Evolutionary conservation across 2,329 filamentous ascomycete genomes (phyloP).

Genomic region (Fusarium camptoceras): DNA sequence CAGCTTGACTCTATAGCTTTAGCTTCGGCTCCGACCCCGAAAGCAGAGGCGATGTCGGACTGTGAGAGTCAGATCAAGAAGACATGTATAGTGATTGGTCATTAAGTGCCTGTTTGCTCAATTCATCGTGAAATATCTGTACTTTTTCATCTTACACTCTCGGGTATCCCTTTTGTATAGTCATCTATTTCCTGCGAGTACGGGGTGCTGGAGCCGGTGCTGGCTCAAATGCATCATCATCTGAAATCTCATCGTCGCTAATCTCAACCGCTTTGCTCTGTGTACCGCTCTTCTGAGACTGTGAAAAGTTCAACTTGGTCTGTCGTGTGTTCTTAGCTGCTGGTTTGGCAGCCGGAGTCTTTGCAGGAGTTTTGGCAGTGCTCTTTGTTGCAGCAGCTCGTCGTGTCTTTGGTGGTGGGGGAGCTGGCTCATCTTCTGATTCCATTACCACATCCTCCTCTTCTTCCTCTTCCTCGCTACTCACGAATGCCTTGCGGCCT

Average conservation of each 20-base stretch:
- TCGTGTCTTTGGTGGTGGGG: conserved; percentile 51
- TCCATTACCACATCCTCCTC: conserved; percentile 65
- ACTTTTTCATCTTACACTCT: neutral
- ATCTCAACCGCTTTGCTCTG: conserved; percentile 66
- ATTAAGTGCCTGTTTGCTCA: neutral
- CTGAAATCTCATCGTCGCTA: conserved; percentile 74
- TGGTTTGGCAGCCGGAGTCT: conserved; percentile 29
- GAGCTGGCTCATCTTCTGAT: conserved; percentile 61
- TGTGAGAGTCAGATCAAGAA: neutral
- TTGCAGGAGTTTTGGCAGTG: conserved; percentile 19
- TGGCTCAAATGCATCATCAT: conserved; percentile 71
- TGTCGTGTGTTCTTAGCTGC: conserved; percentile 47
- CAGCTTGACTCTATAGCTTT: neutral
- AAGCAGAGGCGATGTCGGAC: conserved; percentile 8
- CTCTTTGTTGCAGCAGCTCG: conserved; percentile 40
- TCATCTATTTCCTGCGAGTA: conserved; percentile 47
- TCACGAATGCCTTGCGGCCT: conserved; percentile 51
- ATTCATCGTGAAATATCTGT: conserved; percentile 7
- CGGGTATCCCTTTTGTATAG: conserved; percentile 16
- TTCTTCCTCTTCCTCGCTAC: conserved; percentile 57
- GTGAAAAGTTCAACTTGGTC: conserved; percentile 52
- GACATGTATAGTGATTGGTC: neutral
- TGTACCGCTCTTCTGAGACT: conserved; percentile 53
- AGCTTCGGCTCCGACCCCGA: conserved; percentile 16
- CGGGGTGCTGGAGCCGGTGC: conserved; percentile 54